These are phyloP conservation scores for Plasmodium gonderi DNA, from an alignment of 169 alveolate species.

Conservation along the genomic window DNA sequence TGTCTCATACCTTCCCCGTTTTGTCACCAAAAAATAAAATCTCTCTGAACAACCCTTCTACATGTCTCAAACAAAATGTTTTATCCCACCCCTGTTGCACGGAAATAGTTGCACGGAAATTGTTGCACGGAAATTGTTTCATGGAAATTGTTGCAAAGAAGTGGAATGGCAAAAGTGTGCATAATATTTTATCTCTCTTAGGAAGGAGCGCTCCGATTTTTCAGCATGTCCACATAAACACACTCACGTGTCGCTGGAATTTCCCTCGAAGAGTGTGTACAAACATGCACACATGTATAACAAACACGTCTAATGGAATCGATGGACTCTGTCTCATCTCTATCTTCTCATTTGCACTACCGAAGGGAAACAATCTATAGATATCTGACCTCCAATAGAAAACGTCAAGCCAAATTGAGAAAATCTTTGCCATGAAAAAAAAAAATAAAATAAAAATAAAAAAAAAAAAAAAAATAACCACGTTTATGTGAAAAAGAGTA, in stretches of 20 bases:
- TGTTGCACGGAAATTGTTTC: no score
- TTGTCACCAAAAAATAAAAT: slow-evolving; percentile 95
- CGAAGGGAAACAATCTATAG: slow-evolving; percentile 95
- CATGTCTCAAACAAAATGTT: slow-evolving; percentile 89
- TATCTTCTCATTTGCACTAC: slow-evolving; percentile 68
- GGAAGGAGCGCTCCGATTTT: no score
- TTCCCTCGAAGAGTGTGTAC: not conserved
- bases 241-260: not conserved
- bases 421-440: slow-evolving; percentile 82
- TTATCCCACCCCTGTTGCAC: slow-evolving; percentile 95
- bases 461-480: no score
- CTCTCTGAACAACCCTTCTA: slow-evolving; percentile 88
- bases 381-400: slow-evolving; percentile 97
- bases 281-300: not conserved
- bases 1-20: slow-evolving; percentile 81
- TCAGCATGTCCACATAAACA: not conserved
- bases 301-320: not conserved
- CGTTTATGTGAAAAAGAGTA: no score
- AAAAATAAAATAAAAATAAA: no score
- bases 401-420: slow-evolving; percentile 85
- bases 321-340: not conserved
- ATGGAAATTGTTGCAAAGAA: no score
- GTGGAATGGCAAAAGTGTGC: no score
- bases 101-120: no score
- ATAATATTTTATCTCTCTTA: no score